These are phyloP conservation scores for Echites panduratus DNA, from an alignment of 257 asterid genomes.

Conservation along the genomic window DNA sequence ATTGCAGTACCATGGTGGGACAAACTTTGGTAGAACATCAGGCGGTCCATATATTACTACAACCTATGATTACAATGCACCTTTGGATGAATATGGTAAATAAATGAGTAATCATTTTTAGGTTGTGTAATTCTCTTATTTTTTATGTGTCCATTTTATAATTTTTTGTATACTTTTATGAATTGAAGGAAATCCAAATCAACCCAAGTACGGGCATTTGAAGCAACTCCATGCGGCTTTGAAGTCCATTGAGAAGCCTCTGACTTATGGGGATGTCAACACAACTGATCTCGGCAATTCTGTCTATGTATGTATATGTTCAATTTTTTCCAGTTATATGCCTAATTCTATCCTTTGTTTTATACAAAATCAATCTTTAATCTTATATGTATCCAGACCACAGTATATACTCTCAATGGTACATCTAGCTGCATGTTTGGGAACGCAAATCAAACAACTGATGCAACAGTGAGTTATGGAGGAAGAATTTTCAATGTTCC, in stretches of 20 bases:
- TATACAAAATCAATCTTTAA: too few species aligned
- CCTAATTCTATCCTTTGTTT: too few species aligned
- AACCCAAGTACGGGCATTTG: slow-evolving; percentile 79
- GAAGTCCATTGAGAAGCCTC: slow-evolving; percentile 49
- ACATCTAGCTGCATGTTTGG: slow-evolving; percentile 49
- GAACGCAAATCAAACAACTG: slow-evolving; percentile 38
- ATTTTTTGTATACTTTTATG: too few species aligned
- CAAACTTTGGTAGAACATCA: slow-evolving; percentile 68
- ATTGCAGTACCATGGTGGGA: slow-evolving; percentile 75
- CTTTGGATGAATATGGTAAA: slow-evolving; percentile 68
- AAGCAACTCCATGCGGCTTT: slow-evolving; percentile 62
- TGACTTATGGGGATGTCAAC: slow-evolving; percentile 48
- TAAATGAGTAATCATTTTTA: too few species aligned
- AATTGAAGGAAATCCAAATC: slow-evolving; percentile 45
- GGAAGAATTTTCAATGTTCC: slow-evolving; percentile 46
- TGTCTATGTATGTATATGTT: slow-evolving; percentile 31
- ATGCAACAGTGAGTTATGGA: slow-evolving; percentile 30
- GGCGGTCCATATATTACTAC: slow-evolving; percentile 86
- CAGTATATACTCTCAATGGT: slow-evolving; percentile 31
- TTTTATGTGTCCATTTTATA: too few species aligned
- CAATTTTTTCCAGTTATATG: background rate
- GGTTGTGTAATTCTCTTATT: too few species aligned
- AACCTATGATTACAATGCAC: slow-evolving; percentile 73
- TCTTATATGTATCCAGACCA: slow-evolving; percentile 35
- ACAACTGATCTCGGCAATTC: slow-evolving; percentile 33